Evolutionary conservation across 2,329 filamentous ascomycete species (phyloP), one percentile per base, ranked within the genome.

Genomic region (Leptographium radiaticola): DNA sequence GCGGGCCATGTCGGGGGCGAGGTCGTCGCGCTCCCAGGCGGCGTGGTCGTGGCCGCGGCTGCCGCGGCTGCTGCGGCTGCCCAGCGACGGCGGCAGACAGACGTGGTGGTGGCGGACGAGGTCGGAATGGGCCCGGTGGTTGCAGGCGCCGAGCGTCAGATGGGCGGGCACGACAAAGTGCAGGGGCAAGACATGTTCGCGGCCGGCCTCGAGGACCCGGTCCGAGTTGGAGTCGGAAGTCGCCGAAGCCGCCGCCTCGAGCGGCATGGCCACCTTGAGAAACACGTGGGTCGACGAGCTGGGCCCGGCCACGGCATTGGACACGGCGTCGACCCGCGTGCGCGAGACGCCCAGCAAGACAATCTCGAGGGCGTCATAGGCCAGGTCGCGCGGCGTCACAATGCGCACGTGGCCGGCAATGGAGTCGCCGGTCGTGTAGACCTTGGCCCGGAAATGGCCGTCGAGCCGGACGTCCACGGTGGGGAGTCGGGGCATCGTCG

Each of bases 141-240:
- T 74, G 68, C 78, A 81, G 18, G 77, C 76, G 55, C 71, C 72
- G 50, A 80, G 68, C 18, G 77, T 80, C 56, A 81, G 73, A 53
- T 79, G 72, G 58, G 70, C 68, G n/a, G 78, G 78, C 16, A 81
- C 71, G 55, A 81, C 73, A 58, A 81, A 81, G 66, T 77, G 66
- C 67, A 81, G 78, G n/a, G 77, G 77, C 30, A 81, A 64, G 15
- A 62, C 70, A 64, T 78, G 77, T 31, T 68, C 70, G 58, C 64
- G 63, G 2, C 71, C 75, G n/a, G 70, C 67, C 63, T 74, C 67
- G 56, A 80, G 74, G 34, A 77, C 61, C 38, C 71, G 67, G n/a
- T n/a, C n/a, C n/a, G n/a, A n/a, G n/a, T n/a, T n/a, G n/a, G n/a
- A n/a, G n/a, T n/a, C n/a, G n/a, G n/a, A n/a, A n/a, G n/a, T n/a